These are phyloP conservation scores for Cystofilobasidium capitatum DNA, from an alignment of 768 basidiomycete genomes.

Conservation along the genomic window DNA sequence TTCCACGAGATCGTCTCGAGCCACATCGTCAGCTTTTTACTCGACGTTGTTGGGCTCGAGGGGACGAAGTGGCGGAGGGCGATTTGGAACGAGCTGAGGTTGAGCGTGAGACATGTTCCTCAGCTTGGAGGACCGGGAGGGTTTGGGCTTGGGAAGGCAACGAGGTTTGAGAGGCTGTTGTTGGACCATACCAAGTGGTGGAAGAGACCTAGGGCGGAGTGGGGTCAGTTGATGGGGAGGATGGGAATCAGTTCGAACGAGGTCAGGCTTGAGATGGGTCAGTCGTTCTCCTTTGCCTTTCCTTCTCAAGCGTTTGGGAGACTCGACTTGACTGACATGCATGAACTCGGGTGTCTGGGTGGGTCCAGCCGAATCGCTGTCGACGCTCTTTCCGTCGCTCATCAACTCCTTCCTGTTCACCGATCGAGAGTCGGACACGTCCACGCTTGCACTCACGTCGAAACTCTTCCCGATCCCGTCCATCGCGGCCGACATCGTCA, in stretches of 20 bases:
- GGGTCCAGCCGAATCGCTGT: constrained; percentile 64
- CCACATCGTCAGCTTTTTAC: constrained; percentile 52
- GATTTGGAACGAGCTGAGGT: constrained; percentile 29
- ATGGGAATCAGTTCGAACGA: constrained; percentile 60
- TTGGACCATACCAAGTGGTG: constrained; percentile 73
- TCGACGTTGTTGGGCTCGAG: constrained; percentile 33
- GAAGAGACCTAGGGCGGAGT: constrained; percentile 68
- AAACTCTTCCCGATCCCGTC: constrained; percentile 89
- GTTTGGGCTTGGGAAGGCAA: constrained; percentile 51
- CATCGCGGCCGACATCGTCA: constrained; percentile 67
- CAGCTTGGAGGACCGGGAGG: background rate
- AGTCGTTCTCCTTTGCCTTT: constrained; percentile 32
- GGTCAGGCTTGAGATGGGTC: constrained; percentile 71
- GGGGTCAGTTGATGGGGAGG: constrained; percentile 74
- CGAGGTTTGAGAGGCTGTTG: constrained; percentile 63
- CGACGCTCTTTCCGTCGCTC: constrained; percentile 70
- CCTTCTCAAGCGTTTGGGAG: background rate
- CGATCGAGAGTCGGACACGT: constrained; percentile 89
- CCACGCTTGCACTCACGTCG: constrained; percentile 73
- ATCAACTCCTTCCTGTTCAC: constrained; percentile 84
- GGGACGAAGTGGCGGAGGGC: constrained; percentile 28
- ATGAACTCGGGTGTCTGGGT: background rate
- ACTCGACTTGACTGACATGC: background rate
- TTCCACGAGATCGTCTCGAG: constrained; percentile 77
- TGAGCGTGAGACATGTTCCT: background rate